phyloP scores from a whole-genome alignment of 1,139 yeast genomes.

The Nadsonia commutata region DNA sequence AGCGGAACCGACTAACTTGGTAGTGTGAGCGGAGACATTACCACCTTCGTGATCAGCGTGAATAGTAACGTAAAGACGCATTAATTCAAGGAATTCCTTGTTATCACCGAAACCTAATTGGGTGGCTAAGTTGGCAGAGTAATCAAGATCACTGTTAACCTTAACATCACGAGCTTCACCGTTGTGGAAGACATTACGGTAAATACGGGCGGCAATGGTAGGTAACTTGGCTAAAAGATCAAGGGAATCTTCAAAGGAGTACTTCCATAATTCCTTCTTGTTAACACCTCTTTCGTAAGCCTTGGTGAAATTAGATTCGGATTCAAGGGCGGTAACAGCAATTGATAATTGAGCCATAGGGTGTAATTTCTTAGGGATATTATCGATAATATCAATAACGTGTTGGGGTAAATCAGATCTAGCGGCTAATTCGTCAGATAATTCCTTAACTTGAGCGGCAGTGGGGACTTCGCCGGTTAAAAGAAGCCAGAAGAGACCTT shows the following conservation, averaged over 20 bases:
- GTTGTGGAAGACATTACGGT: conserved; percentile 55
- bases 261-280: conserved; percentile 57
- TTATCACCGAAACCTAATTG: conserved; percentile 74
- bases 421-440: conserved; percentile 43
- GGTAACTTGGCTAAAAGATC: conserved; percentile 55
- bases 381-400: conserved; percentile 37
- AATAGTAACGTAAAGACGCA: conserved; percentile 90
- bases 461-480: conserved; percentile 51
- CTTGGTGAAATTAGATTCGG: conserved; percentile 44
- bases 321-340: conserved; percentile 51
- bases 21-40: conserved; percentile 95
- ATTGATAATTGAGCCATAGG: conserved; percentile 63
- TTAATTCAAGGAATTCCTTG: conserved; percentile 72
- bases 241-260: conserved; percentile 49
- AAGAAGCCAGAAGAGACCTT: conserved; percentile 48
- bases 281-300: conserved; percentile 55
- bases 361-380: conserved; percentile 41
- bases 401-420: conserved; percentile 44
- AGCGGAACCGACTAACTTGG: conserved; percentile 95
- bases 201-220: conserved; percentile 49
- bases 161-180: conserved; percentile 56
- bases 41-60: conserved; percentile 99
- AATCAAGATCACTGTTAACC: conserved; percentile 66
- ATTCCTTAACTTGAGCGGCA: conserved; percentile 37
- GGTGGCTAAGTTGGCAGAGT: conserved; percentile 82